phyloP scores from a whole-genome alignment of 129 eudicot genomes.

The Chrysanthemum seticuspe region DNA sequence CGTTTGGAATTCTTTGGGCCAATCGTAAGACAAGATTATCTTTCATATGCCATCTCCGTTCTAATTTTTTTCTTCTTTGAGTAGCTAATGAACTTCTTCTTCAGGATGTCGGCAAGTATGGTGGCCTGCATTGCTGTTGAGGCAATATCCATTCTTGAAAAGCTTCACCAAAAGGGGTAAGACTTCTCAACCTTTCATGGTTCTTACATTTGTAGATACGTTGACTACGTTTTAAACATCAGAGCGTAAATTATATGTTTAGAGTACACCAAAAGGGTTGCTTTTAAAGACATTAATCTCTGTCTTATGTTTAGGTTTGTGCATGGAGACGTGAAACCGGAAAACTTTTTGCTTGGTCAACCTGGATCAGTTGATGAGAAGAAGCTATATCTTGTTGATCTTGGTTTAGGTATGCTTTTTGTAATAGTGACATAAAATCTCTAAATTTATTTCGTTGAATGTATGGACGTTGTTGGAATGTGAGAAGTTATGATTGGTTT shows the following conservation, averaged over 20 bases:
- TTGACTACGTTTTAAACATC: not conserved
- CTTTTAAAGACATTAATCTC: not conserved
- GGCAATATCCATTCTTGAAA: slow-evolving; percentile 96
- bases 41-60: not conserved
- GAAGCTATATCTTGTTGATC: slow-evolving; percentile 97
- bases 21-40: slow-evolving; percentile 64
- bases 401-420: slow-evolving; percentile 82
- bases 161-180: slow-evolving; percentile 93
- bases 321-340: slow-evolving; percentile 99
- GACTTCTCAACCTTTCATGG: not conserved
- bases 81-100: slow-evolving; percentile 16
- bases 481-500: not conserved
- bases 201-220: no score
- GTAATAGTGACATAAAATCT: not conserved
- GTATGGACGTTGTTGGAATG: not conserved
- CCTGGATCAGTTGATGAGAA: slow-evolving; percentile 93
- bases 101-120: slow-evolving; percentile 95
- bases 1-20: slow-evolving; percentile 98
- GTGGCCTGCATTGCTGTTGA: slow-evolving; percentile 98
- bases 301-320: slow-evolving; percentile 60
- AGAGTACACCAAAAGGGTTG: not conserved
- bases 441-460: not conserved
- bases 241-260: slow-evolving; percentile 12
- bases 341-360: slow-evolving; percentile 94
- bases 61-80: not conserved